A percentile compares a stretch with the other conserved stretches of the same genome.
Evolutionary conservation across 352 stramenopile genomes (phyloP).

Genomic region (Globisporangium emineosum): DNA sequence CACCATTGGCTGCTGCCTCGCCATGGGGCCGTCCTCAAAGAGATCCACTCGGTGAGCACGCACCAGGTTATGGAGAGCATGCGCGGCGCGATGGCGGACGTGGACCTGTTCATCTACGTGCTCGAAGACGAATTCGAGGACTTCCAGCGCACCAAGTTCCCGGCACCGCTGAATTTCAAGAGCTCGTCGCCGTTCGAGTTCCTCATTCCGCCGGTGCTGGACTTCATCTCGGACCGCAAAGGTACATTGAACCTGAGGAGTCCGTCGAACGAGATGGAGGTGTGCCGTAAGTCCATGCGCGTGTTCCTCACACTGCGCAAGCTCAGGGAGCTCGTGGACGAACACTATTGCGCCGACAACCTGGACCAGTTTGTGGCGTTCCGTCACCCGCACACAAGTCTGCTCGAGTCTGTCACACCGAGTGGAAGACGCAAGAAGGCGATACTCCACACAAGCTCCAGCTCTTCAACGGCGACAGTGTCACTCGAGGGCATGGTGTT

Average conservation of each 20-base stretch:
- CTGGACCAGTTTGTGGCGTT: slow-evolving; percentile 54
- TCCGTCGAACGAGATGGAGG: slow-evolving; percentile 68
- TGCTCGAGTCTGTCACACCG: slow-evolving; percentile 26
- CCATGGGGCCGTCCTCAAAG: slow-evolving; percentile 35
- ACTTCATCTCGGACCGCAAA: slow-evolving; percentile 22
- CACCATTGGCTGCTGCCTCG: slow-evolving; percentile 23
- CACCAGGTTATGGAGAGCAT: slow-evolving; percentile 83
- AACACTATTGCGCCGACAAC: slow-evolving; percentile 35
- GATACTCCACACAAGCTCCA: background rate
- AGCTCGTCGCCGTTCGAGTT: slow-evolving; percentile 67
- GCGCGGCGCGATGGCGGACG: slow-evolving; percentile 71
- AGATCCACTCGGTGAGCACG: slow-evolving; percentile 63
- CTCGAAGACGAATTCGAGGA: slow-evolving; percentile 63
- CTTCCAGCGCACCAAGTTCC: slow-evolving; percentile 52
- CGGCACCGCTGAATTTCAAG: slow-evolving; percentile 48
- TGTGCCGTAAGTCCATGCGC: slow-evolving; percentile 66
- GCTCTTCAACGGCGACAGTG: slow-evolving; percentile 10
- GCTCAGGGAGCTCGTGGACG: slow-evolving; percentile 51
- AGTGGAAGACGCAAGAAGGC: slow-evolving; percentile 5
- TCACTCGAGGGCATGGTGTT: slow-evolving; percentile 67
- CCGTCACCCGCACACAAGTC: slow-evolving; percentile 54
- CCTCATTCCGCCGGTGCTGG: slow-evolving; percentile 39
- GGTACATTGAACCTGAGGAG: slow-evolving; percentile 40
- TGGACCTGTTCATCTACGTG: slow-evolving; percentile 80
- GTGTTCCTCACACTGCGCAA: slow-evolving; percentile 61